phyloP scores from a whole-genome alignment of 106 monocot genomes.

The Acanthochlamys bracteata region DNA sequence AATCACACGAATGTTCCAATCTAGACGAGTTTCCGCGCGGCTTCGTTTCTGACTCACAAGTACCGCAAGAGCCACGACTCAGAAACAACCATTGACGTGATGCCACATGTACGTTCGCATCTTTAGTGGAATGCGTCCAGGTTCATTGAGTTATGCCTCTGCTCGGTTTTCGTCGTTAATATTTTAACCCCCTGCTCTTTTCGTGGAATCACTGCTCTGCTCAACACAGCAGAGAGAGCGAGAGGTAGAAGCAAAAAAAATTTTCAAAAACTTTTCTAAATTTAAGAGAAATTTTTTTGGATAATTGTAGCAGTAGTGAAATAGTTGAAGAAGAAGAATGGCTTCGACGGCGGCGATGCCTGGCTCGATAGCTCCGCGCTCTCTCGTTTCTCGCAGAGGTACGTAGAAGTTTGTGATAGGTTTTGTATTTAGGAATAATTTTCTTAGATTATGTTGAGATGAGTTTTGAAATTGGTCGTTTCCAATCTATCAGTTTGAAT shows the following conservation, averaged over 20 bases:
- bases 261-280: no score
- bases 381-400: constrained; percentile 15
- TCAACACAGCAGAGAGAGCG: background rate
- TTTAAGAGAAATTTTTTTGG: no score
- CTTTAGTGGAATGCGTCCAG: constrained; percentile 25
- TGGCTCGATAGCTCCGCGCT: constrained; percentile 27
- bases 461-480: no score
- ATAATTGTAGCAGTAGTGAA: no score
- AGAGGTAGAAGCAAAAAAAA: no score
- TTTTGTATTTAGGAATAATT: background rate
- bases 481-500: no score
- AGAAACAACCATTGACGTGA: background rate
- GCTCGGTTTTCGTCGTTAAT: constrained; percentile 2
- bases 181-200: constrained; percentile 3
- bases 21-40: background rate
- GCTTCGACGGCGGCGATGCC: constrained; percentile 23
- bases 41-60: background rate
- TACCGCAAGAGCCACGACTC: background rate
- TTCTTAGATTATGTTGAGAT: background rate
- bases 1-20: background rate
- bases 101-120: background rate
- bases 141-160: constrained; percentile 21
- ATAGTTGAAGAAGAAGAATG: constrained; percentile 9
- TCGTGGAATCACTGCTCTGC: background rate
- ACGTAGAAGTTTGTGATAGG: background rate